Evolutionary conservation across 2,329 filamentous ascomycete species (phyloP), one percentile per base, ranked within the genome.

Genomic region (Aspergillus novofumigatus): DNA sequence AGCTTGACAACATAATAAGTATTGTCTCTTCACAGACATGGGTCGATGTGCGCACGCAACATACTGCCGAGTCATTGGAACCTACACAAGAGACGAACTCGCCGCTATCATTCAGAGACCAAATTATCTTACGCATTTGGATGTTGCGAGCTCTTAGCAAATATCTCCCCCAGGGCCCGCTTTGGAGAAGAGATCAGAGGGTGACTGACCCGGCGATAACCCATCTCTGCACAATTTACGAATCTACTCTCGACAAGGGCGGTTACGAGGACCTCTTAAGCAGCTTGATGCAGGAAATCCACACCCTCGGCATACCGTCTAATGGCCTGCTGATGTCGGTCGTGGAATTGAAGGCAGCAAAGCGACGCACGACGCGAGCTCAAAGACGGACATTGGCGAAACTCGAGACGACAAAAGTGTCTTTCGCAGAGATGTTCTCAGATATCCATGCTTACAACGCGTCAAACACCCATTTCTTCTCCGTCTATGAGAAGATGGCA

Each of bases 111-210:
- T 53, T 56, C 5, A 62, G 62, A n/a, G 62, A 69, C n/a, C 65
- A 64, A 25, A 67, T 74, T 5, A 53, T 74, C 14, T 32, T 72
- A 26, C 71, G 72, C 25, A 53, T 75, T 11, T 75, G 72, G 72
- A 53, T 60, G 28, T 58, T 74, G 52, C 67, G 67, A 29, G 63
- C 62, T 0, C 57, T 75, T 41, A 65, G 62, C 47, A 62, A 60
- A 41, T 56, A 63, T 7, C 55, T 66, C n/a, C 51, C 59, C 38
- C 54, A 58, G 28, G 62, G 61, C 20, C 59, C 63, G 20, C 55
- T 63, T 53, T 65, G 67, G 56, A 61, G 57, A 29, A 53, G 60
- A 29, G 51, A 53, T n/a, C 29, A 49, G n/a, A 62, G 59, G 49
- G 49, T 54, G 10, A 64, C 65, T 1, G 66, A 71, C 42, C 49